Conservation (phyloP, 257 asterid genomes). For the Scutellaria galericulata region DNA sequence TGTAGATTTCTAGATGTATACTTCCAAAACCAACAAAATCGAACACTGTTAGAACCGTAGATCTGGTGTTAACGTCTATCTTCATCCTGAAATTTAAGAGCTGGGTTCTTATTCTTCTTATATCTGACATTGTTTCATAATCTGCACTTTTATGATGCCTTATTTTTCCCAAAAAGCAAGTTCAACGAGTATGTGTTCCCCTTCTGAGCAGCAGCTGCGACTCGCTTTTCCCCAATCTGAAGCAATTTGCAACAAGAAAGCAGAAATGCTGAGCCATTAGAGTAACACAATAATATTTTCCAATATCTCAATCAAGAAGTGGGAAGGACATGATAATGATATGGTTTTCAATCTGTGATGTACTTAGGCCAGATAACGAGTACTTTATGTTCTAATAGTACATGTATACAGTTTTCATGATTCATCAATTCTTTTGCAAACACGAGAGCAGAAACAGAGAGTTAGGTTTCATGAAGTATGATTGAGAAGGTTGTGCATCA, state of each 20-base stretch:
- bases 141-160: constrained; percentile 42
- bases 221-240: constrained; percentile 83
- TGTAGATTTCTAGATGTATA: too few relatives aligned
- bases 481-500: not conserved
- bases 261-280: constrained; percentile 2
- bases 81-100: not conserved
- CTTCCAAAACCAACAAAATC: too few relatives aligned
- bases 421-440: not conserved
- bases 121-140: not conserved
- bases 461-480: not conserved
- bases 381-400: constrained; percentile 8
- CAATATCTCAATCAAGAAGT: not conserved
- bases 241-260: constrained; percentile 30
- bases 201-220: constrained; percentile 76
- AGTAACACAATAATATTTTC: constrained; percentile 15
- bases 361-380: not conserved
- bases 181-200: constrained; percentile 81
- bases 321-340: not conserved
- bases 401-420: not conserved
- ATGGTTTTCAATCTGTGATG: not conserved
- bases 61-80: not conserved
- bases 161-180: constrained; percentile 74
- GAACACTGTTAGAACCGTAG: too few relatives aligned
- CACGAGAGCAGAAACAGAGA: not conserved
- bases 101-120: constrained; percentile 9